phyloP scores from a whole-genome alignment of 164 flowering plant species.

The Annona squamosa region DNA sequence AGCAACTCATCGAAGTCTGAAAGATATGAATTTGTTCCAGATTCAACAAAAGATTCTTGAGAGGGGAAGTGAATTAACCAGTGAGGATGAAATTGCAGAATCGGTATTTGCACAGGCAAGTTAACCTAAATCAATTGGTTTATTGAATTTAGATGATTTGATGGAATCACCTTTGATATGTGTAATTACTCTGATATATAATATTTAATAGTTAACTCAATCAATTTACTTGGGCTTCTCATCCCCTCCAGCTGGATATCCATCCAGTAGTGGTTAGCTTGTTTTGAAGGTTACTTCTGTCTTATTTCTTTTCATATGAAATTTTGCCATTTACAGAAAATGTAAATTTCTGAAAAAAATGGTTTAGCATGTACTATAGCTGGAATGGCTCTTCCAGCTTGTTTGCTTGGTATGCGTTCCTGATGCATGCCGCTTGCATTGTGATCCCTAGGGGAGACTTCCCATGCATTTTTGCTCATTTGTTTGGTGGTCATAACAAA shows the following conservation, averaged over 20 bases:
- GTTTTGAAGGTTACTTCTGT: background rate
- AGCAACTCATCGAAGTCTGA: background rate
- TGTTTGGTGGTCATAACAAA: background rate
- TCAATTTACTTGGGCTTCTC: background rate
- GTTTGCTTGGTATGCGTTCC: background rate
- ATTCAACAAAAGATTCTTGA: constrained; percentile 65
- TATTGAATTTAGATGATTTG: background rate
- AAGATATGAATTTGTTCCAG: constrained; percentile 26
- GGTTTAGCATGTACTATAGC: no score
- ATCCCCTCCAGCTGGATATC: background rate
- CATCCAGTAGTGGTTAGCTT: background rate
- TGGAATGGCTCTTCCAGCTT: background rate
- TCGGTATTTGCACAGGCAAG: constrained; percentile 79
- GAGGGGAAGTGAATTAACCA: constrained; percentile 49
- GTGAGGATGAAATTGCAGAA: constrained; percentile 91
- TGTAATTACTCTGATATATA: background rate
- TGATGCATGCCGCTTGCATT: background rate
- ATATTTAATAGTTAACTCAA: no score
- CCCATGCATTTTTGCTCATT: background rate
- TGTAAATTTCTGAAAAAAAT: background rate
- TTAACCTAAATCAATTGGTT: background rate
- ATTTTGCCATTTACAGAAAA: background rate
- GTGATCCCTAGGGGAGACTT: background rate
- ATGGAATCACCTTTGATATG: background rate
- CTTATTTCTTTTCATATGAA: background rate